phyloP scores from a whole-genome alignment of 805 yeast species.

The Barnettozyma sucrosica region DNA sequence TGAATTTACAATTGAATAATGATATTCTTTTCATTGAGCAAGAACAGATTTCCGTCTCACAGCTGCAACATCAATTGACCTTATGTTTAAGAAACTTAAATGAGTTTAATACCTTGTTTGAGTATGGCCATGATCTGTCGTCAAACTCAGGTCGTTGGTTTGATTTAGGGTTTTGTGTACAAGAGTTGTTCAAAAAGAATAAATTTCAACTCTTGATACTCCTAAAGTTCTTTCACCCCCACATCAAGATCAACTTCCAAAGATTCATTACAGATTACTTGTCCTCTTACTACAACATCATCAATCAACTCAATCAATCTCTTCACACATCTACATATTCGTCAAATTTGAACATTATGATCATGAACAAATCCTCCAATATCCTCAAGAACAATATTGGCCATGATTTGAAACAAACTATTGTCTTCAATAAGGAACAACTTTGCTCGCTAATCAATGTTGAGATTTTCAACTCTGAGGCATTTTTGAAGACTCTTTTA shows the following conservation, averaged over 20 bases:
- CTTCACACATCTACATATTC: conserved; percentile 22
- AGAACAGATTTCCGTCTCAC: conserved; percentile 12
- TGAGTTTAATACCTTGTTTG: neutral
- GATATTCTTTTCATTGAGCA: conserved; percentile 9
- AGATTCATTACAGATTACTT: conserved; percentile 19
- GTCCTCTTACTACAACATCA: conserved; percentile 22
- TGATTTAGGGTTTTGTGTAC: conserved; percentile 14
- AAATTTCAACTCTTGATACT: conserved; percentile 17
- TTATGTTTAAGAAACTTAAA: conserved; percentile 8
- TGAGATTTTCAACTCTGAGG: conserved; percentile 24
- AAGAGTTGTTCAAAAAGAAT: conserved; percentile 14
- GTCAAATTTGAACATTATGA: conserved; percentile 5
- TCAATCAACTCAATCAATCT: conserved; percentile 18
- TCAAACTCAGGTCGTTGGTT: conserved; percentile 10
- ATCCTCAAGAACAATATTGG: conserved; percentile 1
- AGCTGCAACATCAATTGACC: conserved; percentile 12
- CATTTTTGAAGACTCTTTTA: conserved; percentile 16
- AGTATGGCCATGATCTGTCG: neutral
- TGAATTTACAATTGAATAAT: conserved; percentile 5
- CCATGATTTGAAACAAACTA: conserved; percentile 7
- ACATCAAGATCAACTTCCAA: conserved; percentile 4
- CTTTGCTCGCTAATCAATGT: conserved; percentile 16
- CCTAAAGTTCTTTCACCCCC: conserved; percentile 15
- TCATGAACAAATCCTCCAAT: conserved; percentile 10
- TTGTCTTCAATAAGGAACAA: conserved; percentile 20